Conservation (phyloP, 306 rosid species). For the Acacia confusa region DNA sequence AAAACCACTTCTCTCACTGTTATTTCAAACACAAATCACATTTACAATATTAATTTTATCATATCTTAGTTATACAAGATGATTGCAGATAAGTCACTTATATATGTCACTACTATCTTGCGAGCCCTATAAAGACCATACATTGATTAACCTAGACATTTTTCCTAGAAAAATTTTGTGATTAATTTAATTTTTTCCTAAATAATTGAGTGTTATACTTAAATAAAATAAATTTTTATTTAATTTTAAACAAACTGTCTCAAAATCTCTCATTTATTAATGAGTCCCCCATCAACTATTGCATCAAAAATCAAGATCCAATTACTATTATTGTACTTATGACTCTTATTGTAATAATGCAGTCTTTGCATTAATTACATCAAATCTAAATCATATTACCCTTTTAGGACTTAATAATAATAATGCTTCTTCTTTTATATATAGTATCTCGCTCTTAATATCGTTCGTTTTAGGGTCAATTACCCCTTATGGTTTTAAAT, state of each 20-base stretch:
- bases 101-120: no score
- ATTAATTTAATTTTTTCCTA: no score
- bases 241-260: not conserved
- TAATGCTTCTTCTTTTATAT: not conserved
- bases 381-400: not conserved
- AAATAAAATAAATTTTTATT: not conserved
- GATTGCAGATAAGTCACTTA: no score
- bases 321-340: not conserved
- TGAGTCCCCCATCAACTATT: not conserved
- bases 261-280: not conserved
- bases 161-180: not conserved
- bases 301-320: not conserved
- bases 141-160: no score
- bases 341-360: not conserved
- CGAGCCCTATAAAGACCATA: no score
- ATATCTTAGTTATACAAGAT: no score
- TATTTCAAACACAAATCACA: no score
- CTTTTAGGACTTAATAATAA: not conserved
- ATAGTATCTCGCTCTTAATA: no score
- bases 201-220: not conserved
- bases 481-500: no score
- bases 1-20: no score
- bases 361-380: not conserved
- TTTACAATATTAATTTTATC: no score
- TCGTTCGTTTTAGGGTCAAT: no score